Conservation (phyloP, 129 eudicot genomes). For the Arctium lappa region DNA sequence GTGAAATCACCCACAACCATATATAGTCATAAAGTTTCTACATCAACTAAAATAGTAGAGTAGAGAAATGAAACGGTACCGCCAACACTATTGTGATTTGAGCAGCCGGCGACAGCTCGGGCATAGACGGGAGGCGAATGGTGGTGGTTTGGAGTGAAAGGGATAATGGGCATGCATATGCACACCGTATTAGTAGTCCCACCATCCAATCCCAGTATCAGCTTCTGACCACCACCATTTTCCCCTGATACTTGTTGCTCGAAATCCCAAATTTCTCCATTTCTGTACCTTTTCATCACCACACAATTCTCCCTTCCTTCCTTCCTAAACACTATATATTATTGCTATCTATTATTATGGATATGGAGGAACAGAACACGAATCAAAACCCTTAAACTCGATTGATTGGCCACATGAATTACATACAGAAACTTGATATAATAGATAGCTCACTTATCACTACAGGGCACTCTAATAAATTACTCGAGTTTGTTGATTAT, state of each 20-base stretch:
- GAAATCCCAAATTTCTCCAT: conserved; percentile 67
- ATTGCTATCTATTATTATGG: no score
- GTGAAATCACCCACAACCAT: neutral
- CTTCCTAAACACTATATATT: neutral
- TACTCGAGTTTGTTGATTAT: neutral
- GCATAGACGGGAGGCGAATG: conserved; percentile 64
- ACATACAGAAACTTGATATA: conserved; percentile 21
- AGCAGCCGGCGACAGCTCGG: conserved; percentile 92
- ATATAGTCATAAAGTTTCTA: no score
- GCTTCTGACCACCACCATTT: conserved; percentile 24
- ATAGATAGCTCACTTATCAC: neutral
- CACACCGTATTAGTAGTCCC: conserved; percentile 72
- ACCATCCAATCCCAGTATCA: conserved; percentile 74
- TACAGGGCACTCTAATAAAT: neutral
- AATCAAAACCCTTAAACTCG: neutral
- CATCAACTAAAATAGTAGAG: neutral
- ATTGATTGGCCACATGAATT: neutral
- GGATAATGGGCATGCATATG: conserved; percentile 65
- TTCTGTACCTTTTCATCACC: conserved; percentile 60
- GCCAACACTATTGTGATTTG: conserved; percentile 95
- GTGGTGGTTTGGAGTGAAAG: conserved; percentile 27
- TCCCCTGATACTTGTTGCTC: conserved; percentile 40
- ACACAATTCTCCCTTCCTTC: neutral
- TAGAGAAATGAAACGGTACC: conserved; percentile 33
- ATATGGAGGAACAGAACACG: neutral